Percentiles rank a stretch among this genome's conserved stretches.
Conservation (phyloP, 805 yeast genomes). For the Debaryomyces prosopidis region DNA sequence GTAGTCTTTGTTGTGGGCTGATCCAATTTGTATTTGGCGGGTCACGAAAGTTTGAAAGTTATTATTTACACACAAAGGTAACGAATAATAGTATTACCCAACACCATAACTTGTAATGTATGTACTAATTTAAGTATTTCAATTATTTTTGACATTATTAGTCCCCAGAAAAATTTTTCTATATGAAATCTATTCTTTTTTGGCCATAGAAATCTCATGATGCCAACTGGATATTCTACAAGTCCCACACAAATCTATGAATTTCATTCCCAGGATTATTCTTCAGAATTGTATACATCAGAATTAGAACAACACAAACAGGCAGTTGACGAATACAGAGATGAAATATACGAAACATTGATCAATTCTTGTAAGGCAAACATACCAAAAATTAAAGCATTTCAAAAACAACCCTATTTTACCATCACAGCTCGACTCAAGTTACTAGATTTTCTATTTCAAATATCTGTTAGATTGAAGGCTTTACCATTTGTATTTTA, state of each 20-base stretch:
- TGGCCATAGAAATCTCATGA: neutral
- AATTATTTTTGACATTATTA: too few relatives aligned
- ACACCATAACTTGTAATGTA: too few relatives aligned
- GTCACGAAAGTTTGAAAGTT: too few relatives aligned
- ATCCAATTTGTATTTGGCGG: too few relatives aligned
- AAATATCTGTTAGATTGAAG: slow-evolving; percentile 63
- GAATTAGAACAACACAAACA: slow-evolving; percentile 51
- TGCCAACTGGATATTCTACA: neutral
- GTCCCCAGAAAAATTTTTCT: too few relatives aligned
- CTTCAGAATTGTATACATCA: slow-evolving; percentile 47
- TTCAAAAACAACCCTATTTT: slow-evolving; percentile 86
- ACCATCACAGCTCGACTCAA: slow-evolving; percentile 70
- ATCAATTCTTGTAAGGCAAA: slow-evolving; percentile 30
- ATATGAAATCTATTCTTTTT: neutral
- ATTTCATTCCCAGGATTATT: slow-evolving; percentile 49
- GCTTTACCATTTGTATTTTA: slow-evolving; percentile 67
- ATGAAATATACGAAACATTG: slow-evolving; percentile 48
- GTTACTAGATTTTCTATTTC: slow-evolving; percentile 77
- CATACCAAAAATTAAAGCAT: slow-evolving; percentile 55
- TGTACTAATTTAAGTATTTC: too few relatives aligned
- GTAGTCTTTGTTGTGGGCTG: too few relatives aligned
- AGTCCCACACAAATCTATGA: neutral
- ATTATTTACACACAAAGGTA: too few relatives aligned
- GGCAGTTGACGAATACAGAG: slow-evolving; percentile 50
- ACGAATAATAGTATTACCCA: too few relatives aligned